Base-by-base conservation (phyloP, 306 rosid genomes). In the Amphicarpaea edgeworthii region DNA sequence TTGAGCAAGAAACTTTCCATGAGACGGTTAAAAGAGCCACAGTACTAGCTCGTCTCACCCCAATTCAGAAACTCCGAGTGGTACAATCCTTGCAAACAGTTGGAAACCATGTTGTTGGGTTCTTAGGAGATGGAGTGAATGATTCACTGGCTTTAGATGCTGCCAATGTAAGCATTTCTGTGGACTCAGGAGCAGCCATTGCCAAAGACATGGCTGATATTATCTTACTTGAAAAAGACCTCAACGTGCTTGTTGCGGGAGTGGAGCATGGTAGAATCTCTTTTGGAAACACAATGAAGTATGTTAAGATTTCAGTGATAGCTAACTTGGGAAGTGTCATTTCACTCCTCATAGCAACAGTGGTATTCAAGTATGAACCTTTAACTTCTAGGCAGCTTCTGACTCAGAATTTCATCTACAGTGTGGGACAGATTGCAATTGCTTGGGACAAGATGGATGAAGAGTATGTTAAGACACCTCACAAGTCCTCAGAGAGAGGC, bases 121-220 rank as follows among this genome's bases (percentile, higher is more conserved):
- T 90, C 82, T 65, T 90, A 12, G 97, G 97, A 61, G 97, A 92
- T 30, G 97, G 97, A 37, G 81, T 87, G 9, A 92, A 92, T 19
- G 92, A 92, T 81, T 90, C 97, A 9, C 86, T 92, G 0, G 97
- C 96, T 0, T 69, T 90, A 2, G 97, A 92, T 87, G 96, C 91
- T 40, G 97, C 97, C 19, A 68, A 92, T 58, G 91, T 92, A 40
- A 91, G 96, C 73, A 92, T 92, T 70, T 86, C 97, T 1, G 93
- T 92, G 79, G 97, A 92, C 57, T 92, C 97, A 0, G 97, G 93
- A 1, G 93, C 82, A 20, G 88, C 97, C 32, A 88, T 92, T 49
- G 96, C 97, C 7, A 92, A 92, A 81, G 96, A 88, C 75, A 88
- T 88, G 68, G 95, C 97, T 15, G 97, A 92, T 42, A 92, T 92